Evolutionary conservation across 129 eudicot genomes (phyloP), one percentile per base, ranked within the genome.

Genomic region (Logfia minima): DNA sequence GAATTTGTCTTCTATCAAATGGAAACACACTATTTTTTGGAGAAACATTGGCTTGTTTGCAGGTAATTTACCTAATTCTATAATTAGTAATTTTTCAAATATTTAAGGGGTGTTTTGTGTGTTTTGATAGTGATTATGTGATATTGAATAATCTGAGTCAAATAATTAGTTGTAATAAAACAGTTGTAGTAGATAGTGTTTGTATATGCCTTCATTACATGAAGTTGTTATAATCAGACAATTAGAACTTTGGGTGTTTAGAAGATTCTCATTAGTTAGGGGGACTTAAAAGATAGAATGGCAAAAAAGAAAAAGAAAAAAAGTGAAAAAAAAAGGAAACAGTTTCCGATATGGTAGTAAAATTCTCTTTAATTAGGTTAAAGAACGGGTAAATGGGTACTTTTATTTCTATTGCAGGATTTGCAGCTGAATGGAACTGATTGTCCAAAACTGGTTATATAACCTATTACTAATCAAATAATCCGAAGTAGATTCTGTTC

Each of bases 1-100:
- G 98, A 60, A 94, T 94, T 77, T 91, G 97, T 73, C 93, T 94
- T 77, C 96, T 94, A 59, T 94, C 98, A 59, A 91, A 89, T 80
- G 98, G 98, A 56, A 94, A 94, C 75, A 91, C 98, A 19, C 70
- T 94, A 81, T 94, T 94, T 81, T 94, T 94, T 61, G 98, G 98
- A 35, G 98, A 94, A 75, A 91, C 98, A 5, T 61, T 94, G 79
- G 96, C 98, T 71, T 94, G 98, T 79, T 88, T 94, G 90, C 98
- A 93, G 98, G 98, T 93, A 84, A 41, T 7, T 0, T 17, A 64
- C 60, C 18, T 17, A 23, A 23, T 37, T 2, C 14, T 43, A 4
- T 48, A 1, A 14, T 14, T 13, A 48, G 55, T 48, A 48, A 48
- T 3, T 58, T 4, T 58, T 58, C 13, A 28, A 14, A 8, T 51